phyloP scores from a whole-genome alignment of 2,329 filamentous ascomycete species.

The Diaporthe sp. region DNA sequence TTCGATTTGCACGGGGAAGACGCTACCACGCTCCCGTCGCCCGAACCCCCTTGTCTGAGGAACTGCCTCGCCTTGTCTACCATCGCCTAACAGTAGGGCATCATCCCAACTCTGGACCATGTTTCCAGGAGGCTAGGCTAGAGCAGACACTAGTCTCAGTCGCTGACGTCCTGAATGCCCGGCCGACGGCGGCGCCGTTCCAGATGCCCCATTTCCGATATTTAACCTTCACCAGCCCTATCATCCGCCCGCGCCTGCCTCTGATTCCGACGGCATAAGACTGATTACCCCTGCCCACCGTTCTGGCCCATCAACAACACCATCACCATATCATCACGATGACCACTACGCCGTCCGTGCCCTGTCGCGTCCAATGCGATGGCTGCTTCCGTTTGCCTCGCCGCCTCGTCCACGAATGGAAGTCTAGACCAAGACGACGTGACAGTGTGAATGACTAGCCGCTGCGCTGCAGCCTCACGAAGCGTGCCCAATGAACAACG shows the following conservation, averaged over 20 bases:
- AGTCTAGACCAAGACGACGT: conserved; percentile 12
- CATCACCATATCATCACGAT: background rate
- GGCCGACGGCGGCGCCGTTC: background rate
- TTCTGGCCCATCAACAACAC: background rate
- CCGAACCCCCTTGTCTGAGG: conserved; percentile 16
- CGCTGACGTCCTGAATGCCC: conserved; percentile 5
- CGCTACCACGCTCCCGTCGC: background rate
- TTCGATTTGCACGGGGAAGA: conserved; percentile 3
- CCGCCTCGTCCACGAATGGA: background rate
- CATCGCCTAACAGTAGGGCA: background rate
- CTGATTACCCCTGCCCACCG: background rate
- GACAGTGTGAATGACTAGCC: conserved; percentile 18
- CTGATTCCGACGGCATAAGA: background rate
- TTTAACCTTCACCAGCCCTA: conserved; percentile 24
- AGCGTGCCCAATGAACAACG: conserved; percentile 11
- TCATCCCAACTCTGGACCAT: conserved; percentile 6
- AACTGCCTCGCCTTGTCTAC: background rate
- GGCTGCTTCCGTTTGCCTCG: background rate
- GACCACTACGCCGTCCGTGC: background rate
- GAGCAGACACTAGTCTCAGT: conserved; percentile 14
- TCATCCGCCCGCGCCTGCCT: background rate
- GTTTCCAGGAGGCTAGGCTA: conserved; percentile 23
- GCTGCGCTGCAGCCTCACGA: conserved; percentile 15
- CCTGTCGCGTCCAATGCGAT: background rate
- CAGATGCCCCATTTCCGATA: conserved; percentile 3